phyloP scores from a whole-genome alignment of 2,329 filamentous ascomycete species.

The Acarospora socialis region DNA sequence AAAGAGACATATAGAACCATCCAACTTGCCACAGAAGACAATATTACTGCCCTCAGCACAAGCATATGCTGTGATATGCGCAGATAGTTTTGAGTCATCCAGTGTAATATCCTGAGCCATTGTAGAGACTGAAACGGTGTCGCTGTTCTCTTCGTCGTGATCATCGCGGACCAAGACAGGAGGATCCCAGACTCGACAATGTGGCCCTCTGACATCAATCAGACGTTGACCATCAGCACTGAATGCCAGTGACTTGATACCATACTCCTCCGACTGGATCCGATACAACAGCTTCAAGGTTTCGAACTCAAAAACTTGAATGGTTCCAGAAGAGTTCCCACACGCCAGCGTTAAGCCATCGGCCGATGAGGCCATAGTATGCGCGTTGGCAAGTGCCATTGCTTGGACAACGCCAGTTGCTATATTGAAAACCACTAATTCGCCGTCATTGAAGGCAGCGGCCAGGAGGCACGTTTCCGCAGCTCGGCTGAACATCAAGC shows the following conservation, averaged over 20 bases:
- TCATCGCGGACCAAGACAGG: conserved; percentile 18
- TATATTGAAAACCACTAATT: conserved; percentile 18
- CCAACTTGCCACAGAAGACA: conserved; percentile 9
- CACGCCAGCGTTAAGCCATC: conserved; percentile 20
- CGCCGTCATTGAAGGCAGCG: conserved; percentile 18
- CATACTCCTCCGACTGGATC: conserved; percentile 18
- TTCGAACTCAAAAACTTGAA: conserved; percentile 20
- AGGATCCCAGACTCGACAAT: conserved; percentile 26
- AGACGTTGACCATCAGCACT: conserved; percentile 21
- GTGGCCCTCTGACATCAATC: conserved; percentile 20
- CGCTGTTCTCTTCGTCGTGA: conserved; percentile 9
- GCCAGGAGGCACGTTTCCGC: conserved; percentile 14
- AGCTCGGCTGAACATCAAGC: conserved; percentile 15
- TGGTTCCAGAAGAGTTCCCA: conserved; percentile 15
- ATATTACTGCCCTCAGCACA: conserved; percentile 1
- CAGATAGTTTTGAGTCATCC: conserved; percentile 2
- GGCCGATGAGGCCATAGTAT: conserved; percentile 16
- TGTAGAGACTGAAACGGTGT: conserved; percentile 10
- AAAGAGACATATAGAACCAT: conserved; percentile 10
- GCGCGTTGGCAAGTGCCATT: conserved; percentile 9
- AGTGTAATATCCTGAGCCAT: conserved; percentile 7
- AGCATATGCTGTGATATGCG: conserved; percentile 7
- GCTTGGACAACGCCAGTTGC: conserved; percentile 6
- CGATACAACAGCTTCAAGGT: conserved; percentile 19
- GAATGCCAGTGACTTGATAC: conserved; percentile 20